Evolutionary conservation across 2,329 filamentous ascomycete species (phyloP).

Genomic region (Neoascochyta sp.): DNA sequence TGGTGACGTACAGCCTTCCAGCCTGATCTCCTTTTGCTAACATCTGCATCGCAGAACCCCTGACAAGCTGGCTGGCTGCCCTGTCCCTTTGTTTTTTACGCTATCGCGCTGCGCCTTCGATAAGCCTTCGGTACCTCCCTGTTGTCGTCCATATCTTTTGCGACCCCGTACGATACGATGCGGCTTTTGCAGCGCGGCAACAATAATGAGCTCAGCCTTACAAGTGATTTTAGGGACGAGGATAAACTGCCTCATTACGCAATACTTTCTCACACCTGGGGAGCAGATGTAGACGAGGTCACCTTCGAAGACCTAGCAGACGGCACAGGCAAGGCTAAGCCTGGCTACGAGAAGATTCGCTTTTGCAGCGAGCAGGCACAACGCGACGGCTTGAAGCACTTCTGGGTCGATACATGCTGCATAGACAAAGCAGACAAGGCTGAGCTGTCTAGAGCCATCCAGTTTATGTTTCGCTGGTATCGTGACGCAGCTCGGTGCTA

Average conservation of each 20-base stretch:
- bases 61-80: too few species aligned
- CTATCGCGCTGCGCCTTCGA: too few species aligned
- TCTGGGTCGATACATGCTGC: constrained; percentile 13
- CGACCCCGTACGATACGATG: too few species aligned
- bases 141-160: too few species aligned
- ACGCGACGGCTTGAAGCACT: constrained; percentile 1
- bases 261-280: constrained; percentile 5
- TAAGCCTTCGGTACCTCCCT: too few species aligned
- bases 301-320: constrained; percentile 1
- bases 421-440: constrained; percentile 7
- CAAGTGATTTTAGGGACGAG: constrained; percentile 1
- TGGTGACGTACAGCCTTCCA: too few species aligned
- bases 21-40: too few species aligned
- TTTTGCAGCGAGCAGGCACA: constrained; percentile 2
- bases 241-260: constrained; percentile 2
- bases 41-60: too few species aligned
- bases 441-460: constrained; percentile 12
- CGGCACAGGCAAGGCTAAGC: constrained; percentile 1
- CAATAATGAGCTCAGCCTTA: constrained; percentile 6
- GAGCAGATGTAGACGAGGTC: constrained; percentile 1
- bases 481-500: constrained; percentile 6
- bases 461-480: constrained; percentile 13
- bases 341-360: constrained; percentile 2
- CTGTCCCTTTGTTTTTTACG: too few species aligned
- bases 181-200: constrained; percentile 9